A percentile compares a stretch with the other conserved stretches of the same genome.
These are phyloP conservation scores for Rhodofomes roseus DNA, from an alignment of 1,284 basidiomycete genomes.

Conservation along the genomic window DNA sequence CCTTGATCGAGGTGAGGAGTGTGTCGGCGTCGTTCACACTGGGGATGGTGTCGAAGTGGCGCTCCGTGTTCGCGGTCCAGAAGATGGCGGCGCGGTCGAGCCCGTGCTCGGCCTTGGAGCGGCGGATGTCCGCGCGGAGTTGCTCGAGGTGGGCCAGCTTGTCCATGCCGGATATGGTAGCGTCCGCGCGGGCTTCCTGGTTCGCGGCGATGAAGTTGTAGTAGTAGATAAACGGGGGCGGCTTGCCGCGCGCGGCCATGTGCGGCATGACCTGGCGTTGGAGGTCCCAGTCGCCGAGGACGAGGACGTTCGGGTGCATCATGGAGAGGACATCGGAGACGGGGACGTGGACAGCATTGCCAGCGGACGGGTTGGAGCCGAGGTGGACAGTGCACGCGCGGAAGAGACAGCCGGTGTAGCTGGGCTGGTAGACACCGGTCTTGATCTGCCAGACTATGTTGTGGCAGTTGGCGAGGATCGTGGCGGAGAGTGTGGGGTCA, in stretches of 20 bases:
- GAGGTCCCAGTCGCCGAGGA: slow-evolving; percentile 94
- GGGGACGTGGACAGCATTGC: too few species aligned
- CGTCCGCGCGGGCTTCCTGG: slow-evolving; percentile 94
- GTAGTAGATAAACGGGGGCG: slow-evolving; percentile 94
- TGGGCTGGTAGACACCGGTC: too few species aligned
- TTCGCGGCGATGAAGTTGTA: slow-evolving; percentile 97
- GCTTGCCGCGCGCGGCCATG: slow-evolving; percentile 80
- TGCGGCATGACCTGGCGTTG: slow-evolving; percentile 91
- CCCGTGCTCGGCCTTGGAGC: slow-evolving; percentile 83
- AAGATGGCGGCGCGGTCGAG: slow-evolving; percentile 91
- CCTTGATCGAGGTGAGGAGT: slow-evolving; percentile 82
- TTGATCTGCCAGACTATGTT: too few species aligned
- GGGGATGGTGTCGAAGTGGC: slow-evolving; percentile 92
- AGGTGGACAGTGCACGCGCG: too few species aligned
- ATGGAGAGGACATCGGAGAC: too few species aligned
- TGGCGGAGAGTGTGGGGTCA: too few species aligned
- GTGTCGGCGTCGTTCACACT: slow-evolving; percentile 96
- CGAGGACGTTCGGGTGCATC: slow-evolving; percentile 91
- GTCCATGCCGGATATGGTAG: slow-evolving; percentile 81
- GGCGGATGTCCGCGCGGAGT: slow-evolving; percentile 89
- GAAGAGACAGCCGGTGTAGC: too few species aligned
- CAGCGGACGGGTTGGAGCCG: too few species aligned
- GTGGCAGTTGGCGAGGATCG: too few species aligned
- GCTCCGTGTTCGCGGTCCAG: slow-evolving; percentile 99
- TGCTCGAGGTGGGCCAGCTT: slow-evolving; percentile 93